Evolutionary conservation across 129 eudicot species (phyloP).

Genomic region (Saussurea involucrata): DNA sequence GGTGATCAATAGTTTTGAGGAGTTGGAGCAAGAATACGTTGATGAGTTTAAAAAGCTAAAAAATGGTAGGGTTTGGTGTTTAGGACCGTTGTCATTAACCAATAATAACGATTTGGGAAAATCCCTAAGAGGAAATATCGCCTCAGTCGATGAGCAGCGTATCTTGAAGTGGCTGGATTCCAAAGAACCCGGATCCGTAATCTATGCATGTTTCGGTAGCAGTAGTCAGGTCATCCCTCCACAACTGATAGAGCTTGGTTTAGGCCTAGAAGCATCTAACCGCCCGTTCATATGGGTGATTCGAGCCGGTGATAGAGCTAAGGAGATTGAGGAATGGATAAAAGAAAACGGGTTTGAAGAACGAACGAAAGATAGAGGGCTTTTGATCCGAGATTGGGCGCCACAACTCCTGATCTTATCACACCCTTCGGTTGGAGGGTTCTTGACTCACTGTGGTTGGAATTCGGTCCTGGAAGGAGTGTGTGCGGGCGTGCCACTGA

Average conservation of each 20-base stretch:
- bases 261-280: constrained; percentile 52
- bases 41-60: constrained; percentile 36
- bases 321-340: constrained; percentile 53
- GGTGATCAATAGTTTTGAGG: constrained; percentile 58
- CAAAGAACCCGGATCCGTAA: constrained; percentile 34
- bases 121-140: constrained; percentile 35
- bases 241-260: constrained; percentile 52
- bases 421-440: constrained; percentile 47
- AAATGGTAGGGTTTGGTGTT: constrained; percentile 50
- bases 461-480: constrained; percentile 26
- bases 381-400: constrained; percentile 59
- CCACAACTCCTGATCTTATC: constrained; percentile 57
- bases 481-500: constrained; percentile 22
- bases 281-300: constrained; percentile 60
- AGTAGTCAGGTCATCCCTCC: constrained; percentile 24
- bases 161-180: constrained; percentile 48
- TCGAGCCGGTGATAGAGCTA: constrained; percentile 33
- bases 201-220: constrained; percentile 62
- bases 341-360: constrained; percentile 40
- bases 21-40: constrained; percentile 52
- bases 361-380: constrained; percentile 43
- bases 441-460: constrained; percentile 33
- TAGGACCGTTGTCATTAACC: constrained; percentile 68
- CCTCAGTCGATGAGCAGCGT: constrained; percentile 22
- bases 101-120: constrained; percentile 24